A percentile compares a stretch with the other conserved stretches of the same genome.
Evolutionary conservation across 768 basidiomycete species (phyloP).

Genomic region (Boletus rex-veris): DNA sequence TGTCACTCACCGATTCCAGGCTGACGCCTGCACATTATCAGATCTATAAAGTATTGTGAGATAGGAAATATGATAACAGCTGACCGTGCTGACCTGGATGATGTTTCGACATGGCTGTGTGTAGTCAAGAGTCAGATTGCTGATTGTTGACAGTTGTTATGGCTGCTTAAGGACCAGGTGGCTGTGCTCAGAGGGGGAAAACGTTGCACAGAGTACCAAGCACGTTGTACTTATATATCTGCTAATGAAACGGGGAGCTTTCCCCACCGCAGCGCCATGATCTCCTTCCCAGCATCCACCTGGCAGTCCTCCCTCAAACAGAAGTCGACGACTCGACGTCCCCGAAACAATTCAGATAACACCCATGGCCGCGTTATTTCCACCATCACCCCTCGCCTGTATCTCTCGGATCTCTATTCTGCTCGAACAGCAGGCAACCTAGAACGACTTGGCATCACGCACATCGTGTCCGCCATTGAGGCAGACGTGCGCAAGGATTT

Average conservation of each 20-base stretch:
- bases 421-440: conserved; percentile 50
- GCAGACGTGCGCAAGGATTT: conserved; percentile 27
- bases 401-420: conserved; percentile 59
- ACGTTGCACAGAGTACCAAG: neutral
- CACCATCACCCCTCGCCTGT: conserved; percentile 48
- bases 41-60: conserved; percentile 50
- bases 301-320: conserved; percentile 29
- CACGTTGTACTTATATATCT: neutral
- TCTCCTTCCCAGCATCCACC: conserved; percentile 30
- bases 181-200: conserved; percentile 10
- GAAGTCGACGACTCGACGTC: conserved; percentile 15
- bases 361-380: conserved; percentile 23
- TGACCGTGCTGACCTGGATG: conserved; percentile 60
- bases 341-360: conserved; percentile 4
- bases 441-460: conserved; percentile 62
- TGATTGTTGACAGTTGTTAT: conserved; percentile 18
- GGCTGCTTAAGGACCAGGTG: neutral
- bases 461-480: conserved; percentile 67
- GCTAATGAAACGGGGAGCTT: conserved; percentile 6
- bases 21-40: conserved; percentile 98
- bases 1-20: conserved; percentile 83
- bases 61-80: neutral
- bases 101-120: conserved; percentile 75
- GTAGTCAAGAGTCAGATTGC: conserved; percentile 2
- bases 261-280: conserved; percentile 18